Conservation (phyloP, 768 basidiomycete genomes). For the Piloderma croceum region DNA sequence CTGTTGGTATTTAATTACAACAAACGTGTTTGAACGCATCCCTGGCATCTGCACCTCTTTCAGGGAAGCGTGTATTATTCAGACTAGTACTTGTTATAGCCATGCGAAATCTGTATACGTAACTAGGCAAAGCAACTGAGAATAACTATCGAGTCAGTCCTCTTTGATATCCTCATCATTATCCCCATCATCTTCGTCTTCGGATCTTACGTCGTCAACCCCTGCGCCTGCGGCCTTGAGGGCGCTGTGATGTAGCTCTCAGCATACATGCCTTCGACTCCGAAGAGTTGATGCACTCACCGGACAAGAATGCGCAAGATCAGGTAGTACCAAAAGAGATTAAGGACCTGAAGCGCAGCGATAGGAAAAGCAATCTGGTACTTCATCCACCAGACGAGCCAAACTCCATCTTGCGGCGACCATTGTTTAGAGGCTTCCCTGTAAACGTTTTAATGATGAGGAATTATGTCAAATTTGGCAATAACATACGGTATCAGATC, state of each 20-base stretch:
- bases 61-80: too few relatives aligned
- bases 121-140: too few relatives aligned
- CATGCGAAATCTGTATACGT: too few relatives aligned
- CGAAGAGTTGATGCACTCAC: constrained; percentile 46
- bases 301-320: constrained; percentile 72
- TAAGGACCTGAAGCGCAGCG: constrained; percentile 71
- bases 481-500: constrained; percentile 67
- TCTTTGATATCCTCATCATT: constrained; percentile 26
- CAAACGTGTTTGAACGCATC: too few relatives aligned
- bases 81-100: too few relatives aligned
- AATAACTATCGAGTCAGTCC: too few relatives aligned
- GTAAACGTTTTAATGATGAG: not conserved
- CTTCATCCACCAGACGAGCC: constrained; percentile 73
- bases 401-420: constrained; percentile 57
- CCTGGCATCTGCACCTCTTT: too few relatives aligned
- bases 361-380: constrained; percentile 77
- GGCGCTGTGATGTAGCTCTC: too few relatives aligned
- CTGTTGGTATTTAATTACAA: too few relatives aligned
- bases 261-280: too few relatives aligned
- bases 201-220: constrained; percentile 64
- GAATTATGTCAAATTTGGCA: not conserved
- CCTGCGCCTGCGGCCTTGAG: too few relatives aligned
- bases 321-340: constrained; percentile 90
- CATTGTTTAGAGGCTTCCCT: constrained; percentile 55
- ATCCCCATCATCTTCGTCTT: constrained; percentile 59